Evolutionary conservation across 192 early-diverging fungal species (phyloP), one percentile per base, ranked within the genome.

Genomic region (Coemansia sp.): DNA sequence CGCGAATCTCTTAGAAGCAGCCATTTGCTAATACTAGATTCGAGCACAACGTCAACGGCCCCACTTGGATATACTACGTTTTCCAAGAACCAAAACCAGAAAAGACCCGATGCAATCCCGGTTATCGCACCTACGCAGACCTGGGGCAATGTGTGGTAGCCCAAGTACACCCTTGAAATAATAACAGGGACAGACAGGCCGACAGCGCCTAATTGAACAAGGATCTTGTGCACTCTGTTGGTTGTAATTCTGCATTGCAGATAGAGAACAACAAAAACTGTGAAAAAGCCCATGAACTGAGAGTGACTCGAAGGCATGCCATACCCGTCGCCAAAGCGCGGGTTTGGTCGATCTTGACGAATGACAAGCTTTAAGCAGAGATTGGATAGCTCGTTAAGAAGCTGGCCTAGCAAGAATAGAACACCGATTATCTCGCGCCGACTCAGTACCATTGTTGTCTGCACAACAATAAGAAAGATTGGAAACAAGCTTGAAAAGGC

Each of bases 261-360:
- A 14, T 75, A 78, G 28, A 79, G 15, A 9, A 51, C 34, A n/a
- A 70, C 51, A 36, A 68, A 84, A 1, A 60, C 17, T 12, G 54
- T 67, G 67, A 79, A 78, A 38, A 73, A 84, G 6, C 76, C 73
- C 82, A 84, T 84, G 66, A 84, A 84, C 71, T 84, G 82, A 36
- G 82, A 57, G 20, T 84, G 82, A 36, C 82, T 84, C 5, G 82
- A 84, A 8, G 82, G 82, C 82, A 84, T 84, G 34, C 82, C 82
- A 62, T 76, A 84, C 14, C 82, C 82, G 56, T 79, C 82, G 34
- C 82, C 82, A 1, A 84, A 62, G 20, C 76, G 69, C 48, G 48
- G 5, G 48, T 75, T 51, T 7, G 82, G 82, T 48, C 82, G 72
- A 6, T 70, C 67, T 38, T 79, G 56, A 4, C 65, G 54, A 20